Base-by-base conservation (phyloP, 441 rosid species). In the Arabidopsis lyrata region DNA sequence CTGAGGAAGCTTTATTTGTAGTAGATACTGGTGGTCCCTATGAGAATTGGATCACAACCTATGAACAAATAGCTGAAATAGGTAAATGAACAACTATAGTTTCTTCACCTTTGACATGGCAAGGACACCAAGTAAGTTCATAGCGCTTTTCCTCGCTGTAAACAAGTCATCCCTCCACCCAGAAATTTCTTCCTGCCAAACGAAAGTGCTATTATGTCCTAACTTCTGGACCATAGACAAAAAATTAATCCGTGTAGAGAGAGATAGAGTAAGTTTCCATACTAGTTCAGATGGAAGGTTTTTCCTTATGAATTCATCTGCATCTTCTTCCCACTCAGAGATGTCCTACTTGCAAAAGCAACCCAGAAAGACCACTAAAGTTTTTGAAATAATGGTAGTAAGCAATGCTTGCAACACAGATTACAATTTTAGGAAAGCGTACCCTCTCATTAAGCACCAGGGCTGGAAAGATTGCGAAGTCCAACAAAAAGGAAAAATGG, bases 131-230 rank as follows among this genome's bases (percentile, higher is more conserved):
- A 92, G 95, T 66, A 92, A 83, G 81, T 90, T 92, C 68, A 86
- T 80, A 66, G 98, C 95, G 77, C 98, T 90, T 81, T 90, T 92
- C 76, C 96, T 85, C 68, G 90, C 95, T 11, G 93, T 90, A 81
- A 87, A 90, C 77, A 88, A 85, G 78, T 90, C 95, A 65, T 88
- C 97, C 80, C 95, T 87, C 96, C 97, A 92, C 66, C 95, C 97
- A 77, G 95, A 90, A 78, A 87, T 76, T 81, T 90, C 96, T 78
- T 83, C 95, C 97, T 87, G 79, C 59, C 64, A 39, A 70, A 70
- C 63, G 56, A 75, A 71, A 20, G 18, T 45, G 44, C 65, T 65
- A 8, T 72, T 41, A 32, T 42, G 18, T 52, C 55, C 35, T 20
- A 56, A 41, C 39, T 10, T 57, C 49, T 20, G 12, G 16, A 61